Percentiles rank a stretch among this genome's conserved stretches.
These are phyloP conservation scores for Flaveria sonorensis DNA, from an alignment of 129 eudicot genomes.

Conservation along the genomic window DNA sequence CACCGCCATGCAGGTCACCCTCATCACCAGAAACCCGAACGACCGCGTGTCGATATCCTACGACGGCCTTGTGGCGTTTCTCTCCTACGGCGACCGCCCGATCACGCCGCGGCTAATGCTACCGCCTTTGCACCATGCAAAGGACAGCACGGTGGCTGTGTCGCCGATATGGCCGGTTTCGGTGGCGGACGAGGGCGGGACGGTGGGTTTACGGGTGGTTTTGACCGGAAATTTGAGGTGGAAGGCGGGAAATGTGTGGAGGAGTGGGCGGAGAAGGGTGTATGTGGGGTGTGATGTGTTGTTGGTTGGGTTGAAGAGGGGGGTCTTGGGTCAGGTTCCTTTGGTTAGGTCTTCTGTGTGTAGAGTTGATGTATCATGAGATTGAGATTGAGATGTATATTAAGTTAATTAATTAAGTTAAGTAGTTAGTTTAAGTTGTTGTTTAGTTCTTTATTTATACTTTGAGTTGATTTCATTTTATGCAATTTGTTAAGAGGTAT, in stretches of 20 bases:
- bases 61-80: constrained; percentile 47
- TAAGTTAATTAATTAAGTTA: no score
- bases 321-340: constrained; percentile 55
- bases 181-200: constrained; percentile 35
- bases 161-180: constrained; percentile 55
- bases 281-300: constrained; percentile 63
- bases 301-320: constrained; percentile 51
- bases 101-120: constrained; percentile 51
- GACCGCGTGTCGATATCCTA: constrained; percentile 49
- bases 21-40: constrained; percentile 63
- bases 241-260: constrained; percentile 37
- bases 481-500: neutral
- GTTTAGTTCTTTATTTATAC: neutral
- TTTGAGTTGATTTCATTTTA: neutral
- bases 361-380: constrained; percentile 52
- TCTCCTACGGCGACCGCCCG: constrained; percentile 43
- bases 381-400: constrained; percentile 4
- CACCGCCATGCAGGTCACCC: constrained; percentile 63
- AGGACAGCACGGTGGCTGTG: constrained; percentile 56
- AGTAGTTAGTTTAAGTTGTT: neutral
- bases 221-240: constrained; percentile 54
- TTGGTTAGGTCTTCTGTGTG: constrained; percentile 58
- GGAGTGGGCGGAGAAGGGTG: constrained; percentile 36
- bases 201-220: constrained; percentile 55
- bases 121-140: constrained; percentile 60